Evolutionary conservation across 805 yeast genomes (phyloP), one percentile per base, ranked within the genome.

Genomic region (Kodamaea leandrae): DNA sequence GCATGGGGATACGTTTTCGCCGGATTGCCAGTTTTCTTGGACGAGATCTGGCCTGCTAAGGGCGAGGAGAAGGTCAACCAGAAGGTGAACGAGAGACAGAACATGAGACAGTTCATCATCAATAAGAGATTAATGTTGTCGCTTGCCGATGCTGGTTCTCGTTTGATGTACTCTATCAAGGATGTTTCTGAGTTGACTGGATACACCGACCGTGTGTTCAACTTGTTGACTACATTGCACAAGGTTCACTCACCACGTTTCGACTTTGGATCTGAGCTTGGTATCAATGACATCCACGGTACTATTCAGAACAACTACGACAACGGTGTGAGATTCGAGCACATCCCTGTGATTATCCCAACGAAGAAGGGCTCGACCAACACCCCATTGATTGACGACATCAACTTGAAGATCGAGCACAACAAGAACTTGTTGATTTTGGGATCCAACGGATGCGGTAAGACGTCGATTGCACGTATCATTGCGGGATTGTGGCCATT

Each of bases 1-100:
- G 96, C 95, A 0, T 76, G 90, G 64, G 96, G 97, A n/a, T 89
- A 88, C 58, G 63, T 89, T 16, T 89, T 87, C 65, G 86, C 96
- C 0, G 84, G 96, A 1, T 74, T 90, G 47, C 98, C 98, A 2
- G 90, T 90, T 13, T 78, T 89, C 39, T 60, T 87, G 43, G 82
- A 82, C 14, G 74, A 69, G 40, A 46, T 65, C 24, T 63, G 64
- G 67, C 67, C 66, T 4, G 49, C 50, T n/a, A 42, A 51, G 18
- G 37, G 48, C 3, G 43, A 45, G 6, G 52, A 48, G 3, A 25
- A 45, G 15, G 15, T 32, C 36, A 50, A 19, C 25, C 46, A 46
- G 21, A 58, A 42, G 52, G 57, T 66, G 8, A 66, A 66, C 45
- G 82, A 63, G 53, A 75, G 78, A 43, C 73, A 71, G 43, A 82